These are phyloP conservation scores for Fusarium nanum DNA, from an alignment of 2,329 filamentous ascomycete species.

Conservation along the genomic window DNA sequence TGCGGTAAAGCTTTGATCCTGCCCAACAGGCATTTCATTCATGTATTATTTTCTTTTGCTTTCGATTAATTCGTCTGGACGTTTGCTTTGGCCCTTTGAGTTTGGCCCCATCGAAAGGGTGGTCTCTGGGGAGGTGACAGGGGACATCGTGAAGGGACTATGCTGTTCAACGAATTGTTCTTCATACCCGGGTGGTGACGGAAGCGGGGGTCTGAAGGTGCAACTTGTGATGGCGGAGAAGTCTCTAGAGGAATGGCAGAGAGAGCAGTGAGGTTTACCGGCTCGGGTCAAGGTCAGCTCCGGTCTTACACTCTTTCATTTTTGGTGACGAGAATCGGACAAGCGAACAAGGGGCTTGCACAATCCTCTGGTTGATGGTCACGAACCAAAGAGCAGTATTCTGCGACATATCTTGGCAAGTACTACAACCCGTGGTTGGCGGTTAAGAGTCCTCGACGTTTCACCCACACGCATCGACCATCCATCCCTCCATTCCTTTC, in stretches of 20 bases:
- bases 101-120: slow-evolving; percentile 43
- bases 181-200: slow-evolving; percentile 7
- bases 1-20: slow-evolving; percentile 54
- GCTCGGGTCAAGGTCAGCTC: slow-evolving; percentile 29
- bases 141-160: slow-evolving; percentile 18
- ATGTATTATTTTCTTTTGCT: slow-evolving; percentile 46
- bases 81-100: slow-evolving; percentile 43
- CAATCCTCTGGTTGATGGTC: background rate
- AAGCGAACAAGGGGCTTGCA: slow-evolving; percentile 2
- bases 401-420: slow-evolving; percentile 1
- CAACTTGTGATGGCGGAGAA: slow-evolving; percentile 7
- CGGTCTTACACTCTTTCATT: slow-evolving; percentile 17
- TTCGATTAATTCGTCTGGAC: slow-evolving; percentile 34
- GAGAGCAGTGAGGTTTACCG: slow-evolving; percentile 5
- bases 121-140: slow-evolving; percentile 54
- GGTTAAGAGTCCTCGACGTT: slow-evolving; percentile 6
- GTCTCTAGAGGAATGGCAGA: slow-evolving; percentile 12
- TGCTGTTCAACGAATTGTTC: slow-evolving; percentile 9
- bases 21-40: slow-evolving; percentile 46
- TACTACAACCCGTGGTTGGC: slow-evolving; percentile 7
- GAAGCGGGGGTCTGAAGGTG: background rate
- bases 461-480: slow-evolving; percentile 12
- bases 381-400: background rate
- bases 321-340: slow-evolving; percentile 7
- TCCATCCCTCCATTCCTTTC: slow-evolving; percentile 37